phyloP scores from a whole-genome alignment of 2,329 filamentous ascomycete species.

The Aspergillus awamori region DNA sequence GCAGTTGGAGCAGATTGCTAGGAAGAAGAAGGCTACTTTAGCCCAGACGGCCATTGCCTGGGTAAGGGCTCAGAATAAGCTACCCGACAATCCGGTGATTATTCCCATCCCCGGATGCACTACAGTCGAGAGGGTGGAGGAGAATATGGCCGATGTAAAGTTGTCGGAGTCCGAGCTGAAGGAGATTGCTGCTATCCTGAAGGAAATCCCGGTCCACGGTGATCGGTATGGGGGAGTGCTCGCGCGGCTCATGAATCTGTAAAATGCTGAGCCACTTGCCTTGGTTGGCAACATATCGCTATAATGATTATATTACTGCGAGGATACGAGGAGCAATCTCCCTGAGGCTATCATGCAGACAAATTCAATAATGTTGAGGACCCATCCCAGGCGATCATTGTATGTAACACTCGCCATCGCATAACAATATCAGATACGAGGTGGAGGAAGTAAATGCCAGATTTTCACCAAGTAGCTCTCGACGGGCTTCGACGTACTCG shows the following conservation, averaged over 20 bases:
- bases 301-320: too few relatives aligned
- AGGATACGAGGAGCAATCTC: too few relatives aligned
- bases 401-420: too few relatives aligned
- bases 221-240: conserved; percentile 6
- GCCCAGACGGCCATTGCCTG: conserved; percentile 70
- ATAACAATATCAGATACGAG: too few relatives aligned
- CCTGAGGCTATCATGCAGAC: too few relatives aligned
- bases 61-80: conserved; percentile 55
- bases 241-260: neutral
- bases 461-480: too few relatives aligned
- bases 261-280: neutral
- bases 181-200: conserved; percentile 25
- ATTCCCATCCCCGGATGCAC: conserved; percentile 38
- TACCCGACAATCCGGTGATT: conserved; percentile 54
- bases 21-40: conserved; percentile 61
- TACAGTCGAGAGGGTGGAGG: conserved; percentile 28
- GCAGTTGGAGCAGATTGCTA: conserved; percentile 61
- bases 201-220: neutral
- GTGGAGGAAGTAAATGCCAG: too few relatives aligned
- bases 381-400: too few relatives aligned
- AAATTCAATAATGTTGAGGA: too few relatives aligned
- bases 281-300: too few relatives aligned
- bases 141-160: conserved; percentile 33
- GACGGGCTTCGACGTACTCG: too few relatives aligned
- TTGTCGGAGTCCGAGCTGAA: conserved; percentile 33